Evolutionary conservation across 768 basidiomycete genomes (phyloP), one percentile per base, ranked within the genome.

Genomic region (Rhodotorula toruloides): DNA sequence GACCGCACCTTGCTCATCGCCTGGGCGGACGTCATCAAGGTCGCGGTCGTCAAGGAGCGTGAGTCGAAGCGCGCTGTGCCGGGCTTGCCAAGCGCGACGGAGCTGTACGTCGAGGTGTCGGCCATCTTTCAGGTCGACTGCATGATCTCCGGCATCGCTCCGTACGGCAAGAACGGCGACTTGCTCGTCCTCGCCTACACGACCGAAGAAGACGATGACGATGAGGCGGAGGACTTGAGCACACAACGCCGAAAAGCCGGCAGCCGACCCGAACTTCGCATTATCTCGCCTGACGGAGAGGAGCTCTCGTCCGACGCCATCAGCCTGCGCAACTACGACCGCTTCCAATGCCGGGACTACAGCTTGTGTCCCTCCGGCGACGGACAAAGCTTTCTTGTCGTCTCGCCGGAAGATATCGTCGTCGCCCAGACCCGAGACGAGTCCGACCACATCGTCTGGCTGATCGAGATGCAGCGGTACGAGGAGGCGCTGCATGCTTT

Each of bases 331-430:
- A 84, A 86, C 71, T 98, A 83, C 77, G 86, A 90, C 74, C 79
- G 83, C 14, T 96, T 88, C 84, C 86, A 87, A 8, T 97, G 96
- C 76, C 92, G 92, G 72, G 94, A 99, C 76, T 98, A 99, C 74
- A 77, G 83, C n/a, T 36, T 67, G 27, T 50, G 58, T 7, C 55
- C 70, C 2, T 48, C 72, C 1, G 42, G 60, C 21, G 62, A 60
- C 49, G 40, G 58, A 21, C 55, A 75, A 8, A 68, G 77, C 43
- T 96, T 91, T 75, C 81, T 91, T 36, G 91, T 96, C 19, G 78
- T 91, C 73, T 89, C 88, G 66, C 96, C 96, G 13, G 83, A 83
- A 75, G 91, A 92, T 74, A 77, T 98, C 36, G 86, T 98, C 48
- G 79, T 91, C 13, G 93, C 91, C n/a, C 84, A 84, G 72, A 86